Evolutionary conservation across 805 yeast genomes (phyloP).

Genomic region (Wickerhamiella lipophila): DNA sequence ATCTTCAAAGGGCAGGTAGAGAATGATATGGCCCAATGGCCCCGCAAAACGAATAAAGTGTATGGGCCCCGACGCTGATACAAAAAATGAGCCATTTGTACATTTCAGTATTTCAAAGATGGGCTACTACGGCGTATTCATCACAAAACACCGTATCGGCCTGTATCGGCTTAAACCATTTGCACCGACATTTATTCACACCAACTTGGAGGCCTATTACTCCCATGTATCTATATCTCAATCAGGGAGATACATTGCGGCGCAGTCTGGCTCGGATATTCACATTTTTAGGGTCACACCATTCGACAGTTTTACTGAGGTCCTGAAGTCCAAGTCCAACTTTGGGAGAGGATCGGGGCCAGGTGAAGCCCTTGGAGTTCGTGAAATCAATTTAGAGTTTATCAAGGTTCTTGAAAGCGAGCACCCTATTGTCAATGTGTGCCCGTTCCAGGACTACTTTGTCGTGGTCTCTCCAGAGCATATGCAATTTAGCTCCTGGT

Average conservation of each 20-base stretch:
- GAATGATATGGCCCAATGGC: conserved; percentile 25
- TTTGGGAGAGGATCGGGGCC: conserved; percentile 27
- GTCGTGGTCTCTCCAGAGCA: conserved; percentile 20
- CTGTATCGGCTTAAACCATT: conserved; percentile 22
- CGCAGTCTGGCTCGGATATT: not conserved
- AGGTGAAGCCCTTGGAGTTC: conserved; percentile 31
- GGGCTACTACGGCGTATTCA: conserved; percentile 19
- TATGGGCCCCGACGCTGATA: conserved; percentile 4
- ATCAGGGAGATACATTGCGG: conserved; percentile 6
- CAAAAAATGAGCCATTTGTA: conserved; percentile 14
- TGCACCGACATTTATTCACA: conserved; percentile 18
- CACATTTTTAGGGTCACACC: conserved; percentile 7
- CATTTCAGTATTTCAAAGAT: conserved; percentile 18
- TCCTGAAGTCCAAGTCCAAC: conserved; percentile 12
- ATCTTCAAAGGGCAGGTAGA: not conserved
- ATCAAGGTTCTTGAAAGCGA: conserved; percentile 23
- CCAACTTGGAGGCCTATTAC: not conserved
- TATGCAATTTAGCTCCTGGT: conserved; percentile 19
- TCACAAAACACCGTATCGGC: conserved; percentile 16
- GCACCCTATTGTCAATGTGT: conserved; percentile 25
- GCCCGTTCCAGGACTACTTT: conserved; percentile 21
- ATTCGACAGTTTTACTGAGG: conserved; percentile 16
- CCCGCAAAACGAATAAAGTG: conserved; percentile 10
- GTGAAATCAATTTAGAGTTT: conserved; percentile 24
- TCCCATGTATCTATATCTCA: not conserved